phyloP scores from a whole-genome alignment of 148 eudicot species.

The Vaccinium corymbosum region DNA sequence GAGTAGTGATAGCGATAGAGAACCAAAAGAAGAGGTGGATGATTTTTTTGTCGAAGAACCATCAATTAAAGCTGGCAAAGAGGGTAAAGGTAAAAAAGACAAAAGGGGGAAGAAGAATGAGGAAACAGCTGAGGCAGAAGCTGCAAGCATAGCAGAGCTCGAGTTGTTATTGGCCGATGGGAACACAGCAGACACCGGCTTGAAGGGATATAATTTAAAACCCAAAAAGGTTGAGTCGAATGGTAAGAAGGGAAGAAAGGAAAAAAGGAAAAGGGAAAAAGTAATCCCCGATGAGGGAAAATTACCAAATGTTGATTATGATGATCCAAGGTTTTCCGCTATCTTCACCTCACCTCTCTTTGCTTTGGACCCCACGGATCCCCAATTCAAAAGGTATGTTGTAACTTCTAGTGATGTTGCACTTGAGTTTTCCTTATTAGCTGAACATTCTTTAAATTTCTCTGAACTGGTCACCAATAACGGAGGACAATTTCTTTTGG shows the following conservation, averaged over 20 bases:
- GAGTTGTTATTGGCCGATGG: constrained; percentile 84
- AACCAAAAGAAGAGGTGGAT: constrained; percentile 46
- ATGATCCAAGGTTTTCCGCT: constrained; percentile 82
- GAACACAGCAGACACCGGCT: constrained; percentile 40
- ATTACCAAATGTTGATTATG: constrained; percentile 53
- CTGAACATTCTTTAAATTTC: background rate
- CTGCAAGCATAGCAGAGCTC: constrained; percentile 78
- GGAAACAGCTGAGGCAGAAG: constrained; percentile 51
- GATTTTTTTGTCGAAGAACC: constrained; percentile 76
- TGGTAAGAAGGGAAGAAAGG: constrained; percentile 45
- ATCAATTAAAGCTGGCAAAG: constrained; percentile 32
- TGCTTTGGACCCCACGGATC: constrained; percentile 95
- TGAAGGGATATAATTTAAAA: constrained; percentile 81
- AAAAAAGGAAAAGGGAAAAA: constrained; percentile 64
- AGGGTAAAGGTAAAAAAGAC: constrained; percentile 23
- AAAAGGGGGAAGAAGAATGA: constrained; percentile 23
- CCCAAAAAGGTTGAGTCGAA: constrained; percentile 61
- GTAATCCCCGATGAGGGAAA: constrained; percentile 55
- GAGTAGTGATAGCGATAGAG: constrained; percentile 45
- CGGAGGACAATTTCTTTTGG: background rate
- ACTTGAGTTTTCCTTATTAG: background rate
- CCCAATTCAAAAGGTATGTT: constrained; percentile 79
- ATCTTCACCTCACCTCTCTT: constrained; percentile 54
- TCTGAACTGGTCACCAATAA: background rate
- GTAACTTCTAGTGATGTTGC: background rate